A percentile compares a stretch with the other conserved stretches of the same genome.
Conservation (phyloP, 148 eudicot genomes). For the Pharnaceum exiguum region DNA sequence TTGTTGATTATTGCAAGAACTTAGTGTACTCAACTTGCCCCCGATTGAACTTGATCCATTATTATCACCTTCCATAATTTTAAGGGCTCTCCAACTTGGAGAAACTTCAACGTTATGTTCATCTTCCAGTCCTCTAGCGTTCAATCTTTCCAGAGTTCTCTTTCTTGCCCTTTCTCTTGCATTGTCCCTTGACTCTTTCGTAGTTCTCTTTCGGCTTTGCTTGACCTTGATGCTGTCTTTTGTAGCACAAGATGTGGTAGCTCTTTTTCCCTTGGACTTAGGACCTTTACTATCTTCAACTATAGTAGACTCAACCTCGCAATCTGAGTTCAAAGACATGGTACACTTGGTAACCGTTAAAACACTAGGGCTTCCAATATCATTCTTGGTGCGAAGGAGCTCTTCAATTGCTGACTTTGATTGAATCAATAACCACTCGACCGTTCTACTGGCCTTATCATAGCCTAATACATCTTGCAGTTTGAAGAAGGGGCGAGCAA, state of each 20-base stretch:
- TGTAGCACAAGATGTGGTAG: not conserved
- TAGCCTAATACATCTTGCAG: conserved; percentile 57
- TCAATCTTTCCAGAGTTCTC: conserved; percentile 34
- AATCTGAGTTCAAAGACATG: conserved; percentile 37
- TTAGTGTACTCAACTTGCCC: no score
- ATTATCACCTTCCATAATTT: not conserved
- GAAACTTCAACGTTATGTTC: not conserved
- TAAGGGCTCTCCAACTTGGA: not conserved
- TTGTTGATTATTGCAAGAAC: no score
- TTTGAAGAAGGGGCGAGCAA: conserved; percentile 50
- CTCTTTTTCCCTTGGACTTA: not conserved
- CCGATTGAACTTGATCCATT: not conserved
- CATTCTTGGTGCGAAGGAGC: conserved; percentile 26
- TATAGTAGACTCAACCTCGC: conserved; percentile 31
- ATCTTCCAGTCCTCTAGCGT: not conserved
- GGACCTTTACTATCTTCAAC: conserved; percentile 2
- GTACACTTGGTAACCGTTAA: conserved; percentile 32
- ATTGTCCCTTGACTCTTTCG: conserved; percentile 34
- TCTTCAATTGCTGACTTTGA: conserved; percentile 44
- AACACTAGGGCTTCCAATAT: conserved; percentile 29
- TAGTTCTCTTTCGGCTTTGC: not conserved
- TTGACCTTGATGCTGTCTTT: not conserved
- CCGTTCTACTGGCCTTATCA: conserved; percentile 63
- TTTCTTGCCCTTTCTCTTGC: conserved; percentile 57
- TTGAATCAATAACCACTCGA: conserved; percentile 51